Base-by-base conservation (phyloP, 2,329 filamentous ascomycete species). In the Pseudogymnoascus sp. region DNA sequence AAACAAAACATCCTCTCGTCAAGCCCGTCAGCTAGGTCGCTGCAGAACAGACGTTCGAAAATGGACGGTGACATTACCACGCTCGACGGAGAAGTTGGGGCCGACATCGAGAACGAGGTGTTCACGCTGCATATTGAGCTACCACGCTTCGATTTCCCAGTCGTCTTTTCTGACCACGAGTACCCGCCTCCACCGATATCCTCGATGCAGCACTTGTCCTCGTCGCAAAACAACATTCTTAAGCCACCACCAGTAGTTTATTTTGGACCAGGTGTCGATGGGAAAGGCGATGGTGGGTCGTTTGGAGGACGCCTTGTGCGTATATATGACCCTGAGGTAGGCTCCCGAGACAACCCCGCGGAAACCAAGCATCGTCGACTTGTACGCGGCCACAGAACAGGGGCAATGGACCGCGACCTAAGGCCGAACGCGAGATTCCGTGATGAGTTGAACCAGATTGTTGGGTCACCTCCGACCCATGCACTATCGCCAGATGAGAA, bases 381-480 rank as follows among this genome's bases (percentile, higher is more conserved):
- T 23, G 93, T 97, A 69, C 87, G 95, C 74, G 96, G 92, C 73
- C 85, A 88, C 70, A 86, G 96, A 31, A 96, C 96, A 68, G 91
- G 92, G n/a, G 91, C 95, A 56, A 80, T 97, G 67, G 96, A 99
- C 75, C 90, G 95, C 68, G 95, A 99, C 73, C 80, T 97, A 66
- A 97, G 96, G 73, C 95, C 95, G 0, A 97, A 99, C 70, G 90
- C 95, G 31, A 96, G 96, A 76, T 91, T 96, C 63, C 86, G 95
- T 64, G 95, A 99, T 75, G 93, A 97, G 74, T 80, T 99, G 34
- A 96, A 97, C 72, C 81, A 85, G 50, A 93, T 99, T 68, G 87
- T 97, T 79, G 88, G 89, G 1, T 97, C 97, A 71, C 92, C 93
- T 5, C 95, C 95, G 2, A 96, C 93, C 0, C 92, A 97, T 66